A percentile compares a stretch with the other conserved stretches of the same genome.
Evolutionary conservation across 495 filamentous ascomycete species (phyloP).

Genomic region (Aspergillus coremiiformis): DNA sequence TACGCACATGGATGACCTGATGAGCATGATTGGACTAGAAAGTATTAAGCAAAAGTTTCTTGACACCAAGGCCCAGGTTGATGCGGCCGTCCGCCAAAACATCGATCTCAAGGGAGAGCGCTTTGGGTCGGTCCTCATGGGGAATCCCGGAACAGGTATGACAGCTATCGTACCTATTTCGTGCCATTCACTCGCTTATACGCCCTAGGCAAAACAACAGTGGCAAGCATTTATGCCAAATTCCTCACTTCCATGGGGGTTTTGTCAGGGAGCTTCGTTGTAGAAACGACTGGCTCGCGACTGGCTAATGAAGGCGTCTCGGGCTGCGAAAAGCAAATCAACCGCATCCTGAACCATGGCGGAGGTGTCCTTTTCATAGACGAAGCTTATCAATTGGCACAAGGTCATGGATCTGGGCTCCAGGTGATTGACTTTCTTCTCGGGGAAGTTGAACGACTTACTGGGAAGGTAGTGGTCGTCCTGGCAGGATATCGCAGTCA

Average conservation of each 20-base stretch:
- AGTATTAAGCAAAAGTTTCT: slow-evolving; percentile 58
- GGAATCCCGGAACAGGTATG: slow-evolving; percentile 73
- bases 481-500: slow-evolving; percentile 69
- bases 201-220: slow-evolving; percentile 67
- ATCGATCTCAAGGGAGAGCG: slow-evolving; percentile 50
- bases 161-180: slow-evolving; percentile 11
- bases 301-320: slow-evolving; percentile 56
- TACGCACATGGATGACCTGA: slow-evolving; percentile 53
- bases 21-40: slow-evolving; percentile 68
- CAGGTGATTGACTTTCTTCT: slow-evolving; percentile 69
- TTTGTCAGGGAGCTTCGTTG: slow-evolving; percentile 44
- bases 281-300: slow-evolving; percentile 63
- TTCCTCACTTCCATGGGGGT: slow-evolving; percentile 56
- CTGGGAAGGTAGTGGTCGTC: slow-evolving; percentile 69
- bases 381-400: slow-evolving; percentile 65
- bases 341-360: slow-evolving; percentile 47
- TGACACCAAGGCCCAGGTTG: slow-evolving; percentile 59
- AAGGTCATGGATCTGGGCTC: slow-evolving; percentile 41
- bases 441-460: slow-evolving; percentile 66
- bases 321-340: slow-evolving; percentile 51
- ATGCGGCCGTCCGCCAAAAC: slow-evolving; percentile 50
- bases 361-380: slow-evolving; percentile 69
- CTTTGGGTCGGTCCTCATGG: slow-evolving; percentile 57
- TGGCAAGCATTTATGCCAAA: slow-evolving; percentile 68
- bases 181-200: neutral